Conservation (phyloP, 306 rosid species). For the Trifolium fragiferum region DNA sequence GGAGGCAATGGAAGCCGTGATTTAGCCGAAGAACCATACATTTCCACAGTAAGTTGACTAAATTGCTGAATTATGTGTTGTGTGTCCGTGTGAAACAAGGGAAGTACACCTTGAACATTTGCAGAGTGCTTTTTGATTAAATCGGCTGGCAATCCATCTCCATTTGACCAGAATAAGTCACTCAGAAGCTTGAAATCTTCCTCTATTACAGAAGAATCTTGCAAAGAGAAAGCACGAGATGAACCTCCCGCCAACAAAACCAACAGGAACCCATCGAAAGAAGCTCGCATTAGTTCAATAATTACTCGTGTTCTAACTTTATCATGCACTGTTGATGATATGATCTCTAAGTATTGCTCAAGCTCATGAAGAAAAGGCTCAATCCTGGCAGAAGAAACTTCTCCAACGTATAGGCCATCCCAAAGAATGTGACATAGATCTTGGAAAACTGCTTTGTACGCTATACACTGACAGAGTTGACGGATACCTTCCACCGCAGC, state of each 20-base stretch:
- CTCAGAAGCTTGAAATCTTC: constrained; percentile 86
- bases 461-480: constrained; percentile 75
- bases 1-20: constrained; percentile 85
- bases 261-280: constrained; percentile 82
- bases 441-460: constrained; percentile 73
- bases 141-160: constrained; percentile 89
- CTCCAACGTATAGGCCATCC: constrained; percentile 80
- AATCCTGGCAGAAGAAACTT: constrained; percentile 70
- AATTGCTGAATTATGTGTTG: constrained; percentile 72
- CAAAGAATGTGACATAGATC: constrained; percentile 71
- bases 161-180: constrained; percentile 93
- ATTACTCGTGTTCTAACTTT: constrained; percentile 91
- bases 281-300: constrained; percentile 79
- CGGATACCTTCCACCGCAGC: constrained; percentile 79
- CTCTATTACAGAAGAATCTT: constrained; percentile 68
- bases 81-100: constrained; percentile 58
- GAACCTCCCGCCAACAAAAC: constrained; percentile 96
- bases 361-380: constrained; percentile 84
- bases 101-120: constrained; percentile 57
- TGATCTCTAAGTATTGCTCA: constrained; percentile 79
- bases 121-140: constrained; percentile 67
- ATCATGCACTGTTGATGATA: constrained; percentile 87
- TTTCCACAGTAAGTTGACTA: constrained; percentile 52
- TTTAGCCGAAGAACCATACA: constrained; percentile 64
- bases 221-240: constrained; percentile 68